Conservation (phyloP, 495 filamentous ascomycete species). For the Penicillium ochrochloron region DNA sequence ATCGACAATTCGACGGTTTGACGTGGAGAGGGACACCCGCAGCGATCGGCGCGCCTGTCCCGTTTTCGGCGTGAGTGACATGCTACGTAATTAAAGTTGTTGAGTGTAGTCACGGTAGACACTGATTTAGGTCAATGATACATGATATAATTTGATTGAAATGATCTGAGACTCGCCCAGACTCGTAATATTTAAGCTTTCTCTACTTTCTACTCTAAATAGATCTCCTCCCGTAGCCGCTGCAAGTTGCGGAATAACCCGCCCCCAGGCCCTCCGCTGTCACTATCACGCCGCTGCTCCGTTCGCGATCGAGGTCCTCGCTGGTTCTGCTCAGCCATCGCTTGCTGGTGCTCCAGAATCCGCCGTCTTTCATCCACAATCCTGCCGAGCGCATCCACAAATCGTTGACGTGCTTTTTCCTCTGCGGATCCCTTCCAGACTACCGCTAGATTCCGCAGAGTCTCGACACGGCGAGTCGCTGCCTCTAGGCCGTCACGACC, state of each 20-base stretch:
- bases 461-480: constrained; percentile 71
- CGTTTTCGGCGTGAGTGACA: constrained; percentile 24
- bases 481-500: constrained; percentile 58
- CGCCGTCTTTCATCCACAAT: constrained; percentile 61
- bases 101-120: neutral
- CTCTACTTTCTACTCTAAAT: constrained; percentile 49
- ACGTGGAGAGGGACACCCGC: constrained; percentile 22
- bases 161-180: neutral
- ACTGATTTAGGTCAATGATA: neutral
- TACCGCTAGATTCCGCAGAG: constrained; percentile 67
- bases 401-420: constrained; percentile 79
- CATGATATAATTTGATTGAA: neutral
- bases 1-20: constrained; percentile 11
- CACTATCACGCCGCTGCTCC: constrained; percentile 40
- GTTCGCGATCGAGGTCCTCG: constrained; percentile 28
- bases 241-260: constrained; percentile 82
- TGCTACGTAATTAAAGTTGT: neutral
- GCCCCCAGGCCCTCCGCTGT: constrained; percentile 61
- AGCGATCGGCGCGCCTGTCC: constrained; percentile 19
- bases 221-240: constrained; percentile 76
- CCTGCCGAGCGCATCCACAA: constrained; percentile 77
- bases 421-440: constrained; percentile 97
- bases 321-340: constrained; percentile 46
- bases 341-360: constrained; percentile 58
- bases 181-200: neutral